Conservation (phyloP, 805 yeast species). For the Hyphopichia homilentoma region DNA sequence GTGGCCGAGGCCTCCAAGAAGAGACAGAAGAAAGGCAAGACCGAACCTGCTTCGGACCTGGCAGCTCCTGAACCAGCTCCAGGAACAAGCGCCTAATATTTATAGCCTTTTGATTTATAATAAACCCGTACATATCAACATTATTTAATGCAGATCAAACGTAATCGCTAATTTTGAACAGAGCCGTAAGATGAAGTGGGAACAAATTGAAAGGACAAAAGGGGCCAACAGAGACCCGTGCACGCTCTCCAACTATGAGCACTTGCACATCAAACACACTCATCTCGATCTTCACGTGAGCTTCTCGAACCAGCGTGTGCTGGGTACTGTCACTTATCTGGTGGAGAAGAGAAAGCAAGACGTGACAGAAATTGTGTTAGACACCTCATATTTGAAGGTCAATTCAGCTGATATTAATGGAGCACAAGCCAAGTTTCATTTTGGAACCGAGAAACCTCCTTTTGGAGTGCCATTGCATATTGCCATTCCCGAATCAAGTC, state of each 20-base stretch:
- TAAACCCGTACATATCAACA: too few species aligned
- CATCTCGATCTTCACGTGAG: conserved; percentile 18
- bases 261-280: conserved; percentile 17
- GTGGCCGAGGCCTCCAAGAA: conserved; percentile 48
- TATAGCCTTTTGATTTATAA: too few species aligned
- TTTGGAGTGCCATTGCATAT: conserved; percentile 25
- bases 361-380: conserved; percentile 14
- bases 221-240: too few species aligned
- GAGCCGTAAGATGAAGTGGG: too few species aligned
- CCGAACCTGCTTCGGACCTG: conserved; percentile 7
- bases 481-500: conserved; percentile 4
- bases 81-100: too few species aligned
- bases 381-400: conserved; percentile 24
- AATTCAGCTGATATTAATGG: conserved; percentile 16
- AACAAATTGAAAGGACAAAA: too few species aligned
- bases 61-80: conserved; percentile 2
- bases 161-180: too few species aligned
- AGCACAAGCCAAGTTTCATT: conserved; percentile 6
- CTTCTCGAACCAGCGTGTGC: conserved; percentile 19
- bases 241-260: conserved; percentile 25
- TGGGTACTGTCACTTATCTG: conserved; percentile 20
- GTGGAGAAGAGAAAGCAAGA: conserved; percentile 8
- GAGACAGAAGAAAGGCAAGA: conserved; percentile 33
- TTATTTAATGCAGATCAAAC: too few species aligned
- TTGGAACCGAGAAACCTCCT: conserved; percentile 11